Evolutionary conservation across 73 alveolate species (phyloP), one percentile per base, ranked within the genome.

Genomic region (Paramecium bursaria): DNA sequence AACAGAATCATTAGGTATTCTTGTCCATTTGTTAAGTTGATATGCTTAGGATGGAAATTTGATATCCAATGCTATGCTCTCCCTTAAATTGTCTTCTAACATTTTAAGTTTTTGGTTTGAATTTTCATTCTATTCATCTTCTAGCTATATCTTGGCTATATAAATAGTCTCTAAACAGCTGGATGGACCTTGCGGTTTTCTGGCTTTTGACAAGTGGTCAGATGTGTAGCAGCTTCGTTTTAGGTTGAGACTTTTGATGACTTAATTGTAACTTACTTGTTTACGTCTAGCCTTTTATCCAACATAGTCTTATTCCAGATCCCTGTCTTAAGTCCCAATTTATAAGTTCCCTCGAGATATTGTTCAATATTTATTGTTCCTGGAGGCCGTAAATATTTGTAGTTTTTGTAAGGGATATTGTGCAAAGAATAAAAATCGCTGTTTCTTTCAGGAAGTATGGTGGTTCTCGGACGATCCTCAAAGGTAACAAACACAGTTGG

Each of bases 91-190:
- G 17, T 67, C 82, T 19, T 67, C 82, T 47, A 67, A 25, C 2
- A 57, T 39, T 17, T 57, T 67, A 35, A 67, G 33, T 67, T 67
- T 67, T 1, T 25, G 27, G 7, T 39, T 39, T 42, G 60, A 11
- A 19, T 67, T 57, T 39, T 42, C 13, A 67, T 67, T 39, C 49
- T 67, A 13, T 9, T 67, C 82, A 67, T 67, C 33, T 9, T 67
- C 82, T 21, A 67, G 44, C 44, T 67, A 14, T 15, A 67, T 4
- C 13, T 67, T 67, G 7, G 82, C 82, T 0, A 67, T 67, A 39
- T 67, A 67, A n/a, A 67, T 67, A 4, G 82, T 67, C 21, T 67
- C 82, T 42, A 67, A 67, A 67, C 82, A 67, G 44, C 82, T 67
- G 0, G 82, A 67, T 0, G 76, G 47, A 11, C 48, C 82, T 67